Evolutionary conservation across 257 asterid species (phyloP).

Genomic region (Gardenia jasminoides): DNA sequence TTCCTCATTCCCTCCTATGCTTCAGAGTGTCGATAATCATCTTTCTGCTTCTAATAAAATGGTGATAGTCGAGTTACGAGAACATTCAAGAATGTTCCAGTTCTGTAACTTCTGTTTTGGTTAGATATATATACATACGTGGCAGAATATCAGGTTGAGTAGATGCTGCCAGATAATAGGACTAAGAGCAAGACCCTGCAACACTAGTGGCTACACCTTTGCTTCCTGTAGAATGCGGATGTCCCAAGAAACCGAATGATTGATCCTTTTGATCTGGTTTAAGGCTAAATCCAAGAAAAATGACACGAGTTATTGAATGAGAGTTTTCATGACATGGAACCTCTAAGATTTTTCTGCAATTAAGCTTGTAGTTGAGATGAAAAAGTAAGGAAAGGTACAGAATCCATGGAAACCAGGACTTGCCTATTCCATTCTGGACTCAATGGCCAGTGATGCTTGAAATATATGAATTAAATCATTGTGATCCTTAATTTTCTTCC

Average conservation of each 20-base stretch:
- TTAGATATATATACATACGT: not conserved
- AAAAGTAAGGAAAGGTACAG: too few species aligned
- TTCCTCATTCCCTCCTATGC: not conserved
- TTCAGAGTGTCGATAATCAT: not conserved
- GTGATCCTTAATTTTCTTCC: not conserved
- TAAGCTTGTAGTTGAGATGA: too few species aligned
- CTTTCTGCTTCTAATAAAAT: not conserved
- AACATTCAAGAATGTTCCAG: not conserved
- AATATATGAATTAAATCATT: not conserved
- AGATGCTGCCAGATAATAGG: conserved; percentile 9
- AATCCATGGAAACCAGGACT: too few species aligned
- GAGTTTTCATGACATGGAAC: not conserved
- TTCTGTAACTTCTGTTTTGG: too few species aligned
- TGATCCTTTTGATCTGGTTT: not conserved
- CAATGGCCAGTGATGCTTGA: too few species aligned
- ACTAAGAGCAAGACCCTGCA: not conserved
- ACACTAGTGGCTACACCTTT: conserved; percentile 14
- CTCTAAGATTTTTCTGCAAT: too few species aligned
- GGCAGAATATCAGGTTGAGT: not conserved
- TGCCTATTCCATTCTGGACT: too few species aligned
- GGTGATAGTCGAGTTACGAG: not conserved
- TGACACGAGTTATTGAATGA: not conserved
- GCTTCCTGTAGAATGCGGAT: not conserved
- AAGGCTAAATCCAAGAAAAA: not conserved
- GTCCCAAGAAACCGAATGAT: not conserved